Base-by-base conservation (phyloP, 768 basidiomycete species). In the Melanogaster broomeanus region DNA sequence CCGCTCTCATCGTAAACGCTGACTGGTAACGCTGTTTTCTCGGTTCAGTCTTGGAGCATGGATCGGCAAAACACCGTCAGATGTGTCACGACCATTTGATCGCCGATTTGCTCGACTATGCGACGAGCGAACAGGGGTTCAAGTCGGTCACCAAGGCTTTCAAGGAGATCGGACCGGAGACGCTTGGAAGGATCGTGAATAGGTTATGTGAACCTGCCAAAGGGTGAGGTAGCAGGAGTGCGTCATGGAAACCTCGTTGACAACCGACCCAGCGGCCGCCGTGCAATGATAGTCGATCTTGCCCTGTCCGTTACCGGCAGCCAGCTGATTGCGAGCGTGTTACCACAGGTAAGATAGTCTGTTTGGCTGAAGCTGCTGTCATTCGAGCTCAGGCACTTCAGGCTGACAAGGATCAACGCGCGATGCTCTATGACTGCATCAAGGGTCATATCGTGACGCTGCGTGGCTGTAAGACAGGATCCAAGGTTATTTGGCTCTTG, bases 401-500 rank as follows among this genome's bases (percentile, higher is more conserved):
- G 90, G 88, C 87, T 48, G 88, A 91, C 70, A 90, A 91, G 67
- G 91, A 92, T 47, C 91, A 93, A 64, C 83, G 91, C 19, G 83
- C 86, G 3, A 68, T 85, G 52, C 74, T 93, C 31, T 93, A 91
- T 61, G 90, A 93, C 38, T 91, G 91, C 60, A 91, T 93, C 56
- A 79, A 87, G 34, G 88, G 89, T 3, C 90, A 93, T 62, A 91
- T 93, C 57, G 90, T 93, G 42, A 93, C 90, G 25, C 76, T 93
- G n/a, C 82, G 91, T 33, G 91, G 91, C 19, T 92, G 90, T 65
- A 93, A 93, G 76, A 91, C 91, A 2, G 91, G 91, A 24, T 92
- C 90, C 1, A 92, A 91, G 65, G 89, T 93, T 62, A 93, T 93
- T 63, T 93, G 91, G 91, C 77, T 93, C 44, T 93, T 93, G 79